phyloP scores from a whole-genome alignment of 768 basidiomycete genomes.

The Mycena belliarum region DNA sequence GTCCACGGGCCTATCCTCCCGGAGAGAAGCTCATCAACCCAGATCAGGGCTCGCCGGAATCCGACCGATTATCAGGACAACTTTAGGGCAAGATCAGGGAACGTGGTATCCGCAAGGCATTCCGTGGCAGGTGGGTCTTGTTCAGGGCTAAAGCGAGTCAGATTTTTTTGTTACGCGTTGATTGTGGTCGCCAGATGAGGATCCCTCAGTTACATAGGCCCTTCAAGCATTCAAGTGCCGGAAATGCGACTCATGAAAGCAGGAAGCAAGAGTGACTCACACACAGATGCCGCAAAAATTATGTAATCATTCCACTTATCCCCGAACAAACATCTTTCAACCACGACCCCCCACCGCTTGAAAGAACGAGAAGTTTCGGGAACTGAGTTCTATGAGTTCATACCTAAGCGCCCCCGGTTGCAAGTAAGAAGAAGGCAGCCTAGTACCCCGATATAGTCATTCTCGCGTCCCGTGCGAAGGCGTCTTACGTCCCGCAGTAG shows the following conservation, averaged over 20 bases:
- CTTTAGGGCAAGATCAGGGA: slow-evolving; percentile 15
- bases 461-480: slow-evolving; percentile 1
- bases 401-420: not conserved
- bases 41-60: slow-evolving; percentile 4
- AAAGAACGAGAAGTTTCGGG: not conserved
- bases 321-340: too few relatives aligned
- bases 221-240: not conserved
- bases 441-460: slow-evolving; percentile 1
- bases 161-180: not conserved
- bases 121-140: slow-evolving; percentile 16
- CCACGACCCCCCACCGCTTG: not conserved
- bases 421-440: not conserved
- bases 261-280: slow-evolving; percentile 5
- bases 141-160: slow-evolving; percentile 3
- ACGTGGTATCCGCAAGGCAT: slow-evolving; percentile 20
- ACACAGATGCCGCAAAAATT: not conserved
- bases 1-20: slow-evolving; percentile 13
- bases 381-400: too few relatives aligned
- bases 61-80: slow-evolving; percentile 13
- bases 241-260: not conserved
- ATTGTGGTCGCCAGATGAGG: not conserved
- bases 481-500: slow-evolving; percentile 1
- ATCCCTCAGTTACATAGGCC: not conserved
- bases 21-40: slow-evolving; percentile 19
- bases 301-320: too few relatives aligned